Base-by-base conservation (phyloP, 164 flowering plant genomes). In the Macadamia integrifolia region DNA sequence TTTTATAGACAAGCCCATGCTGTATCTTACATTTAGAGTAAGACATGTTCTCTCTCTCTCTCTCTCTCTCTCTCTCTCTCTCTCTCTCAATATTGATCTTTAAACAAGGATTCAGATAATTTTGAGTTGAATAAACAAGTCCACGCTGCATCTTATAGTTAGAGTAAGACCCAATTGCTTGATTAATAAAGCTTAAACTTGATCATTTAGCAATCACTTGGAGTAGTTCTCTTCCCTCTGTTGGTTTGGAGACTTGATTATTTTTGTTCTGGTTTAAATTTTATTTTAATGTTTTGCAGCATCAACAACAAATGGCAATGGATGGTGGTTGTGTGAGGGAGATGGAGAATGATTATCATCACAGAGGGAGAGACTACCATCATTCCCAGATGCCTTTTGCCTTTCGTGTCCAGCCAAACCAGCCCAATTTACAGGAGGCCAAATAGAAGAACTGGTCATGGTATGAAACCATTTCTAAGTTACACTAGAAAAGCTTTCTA, bases 361-460 rank as follows among this genome's bases (percentile, higher is more conserved):
- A 76, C 17, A 68, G 71, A 61, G 70, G 58, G 49, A 73, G 78
- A 58, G 81, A 78, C 57, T 72, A 53, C 15, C 52, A 66, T 68
- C 80, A 72, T 42, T 32, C 69, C 4, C 83, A 82, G 58, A 73
- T 81, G 79, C 85, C 93, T 13, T 83, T 87, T 23, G 78, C 80
- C 50, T 85, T 85, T 64, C 80, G 84, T 5, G 83, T 84, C 62
- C 91, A 84, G 80, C 94, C 94, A 29, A 80, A 79, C 69, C 94
- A 87, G 80, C 90, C 91, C 52, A 89, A 89, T 73, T 69, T 85
- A 17, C 89, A 84, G 61, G 85, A 84, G 46, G 72, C 62, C 43
- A 65, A 69, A 28, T 72, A 69, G 60, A 49, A 10, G n/a, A 10
- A 1, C 29, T 57, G 3, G 13, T 10, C 55, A 50, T 50, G 11